phyloP scores from a whole-genome alignment of 2,329 filamentous ascomycete species.

The Madurella fahalii region DNA sequence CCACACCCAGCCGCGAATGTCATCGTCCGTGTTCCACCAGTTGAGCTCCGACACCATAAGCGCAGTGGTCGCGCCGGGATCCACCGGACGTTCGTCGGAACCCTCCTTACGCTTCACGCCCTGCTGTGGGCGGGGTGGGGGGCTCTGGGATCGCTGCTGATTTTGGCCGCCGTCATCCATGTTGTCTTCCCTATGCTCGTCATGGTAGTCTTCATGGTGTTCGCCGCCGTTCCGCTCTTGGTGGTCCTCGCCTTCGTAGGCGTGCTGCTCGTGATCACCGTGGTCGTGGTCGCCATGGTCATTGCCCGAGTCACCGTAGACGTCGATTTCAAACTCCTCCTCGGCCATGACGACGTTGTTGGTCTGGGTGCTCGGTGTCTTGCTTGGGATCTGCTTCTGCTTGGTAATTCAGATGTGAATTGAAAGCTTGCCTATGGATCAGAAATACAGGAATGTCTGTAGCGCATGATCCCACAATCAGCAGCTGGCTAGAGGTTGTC shows the following conservation, averaged over 20 bases:
- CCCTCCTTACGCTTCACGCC: constrained; percentile 59
- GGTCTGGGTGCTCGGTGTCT: neutral
- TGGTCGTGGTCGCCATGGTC: constrained; percentile 43
- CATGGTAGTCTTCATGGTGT: constrained; percentile 39
- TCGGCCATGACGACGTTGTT: constrained; percentile 54
- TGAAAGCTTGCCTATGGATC: constrained; percentile 29
- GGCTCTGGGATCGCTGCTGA: constrained; percentile 31
- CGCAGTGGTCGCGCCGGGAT: constrained; percentile 61
- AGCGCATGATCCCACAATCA: constrained; percentile 32
- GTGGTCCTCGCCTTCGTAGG: constrained; percentile 21
- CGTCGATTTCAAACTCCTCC: constrained; percentile 69
- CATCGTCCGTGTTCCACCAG: constrained; percentile 97
- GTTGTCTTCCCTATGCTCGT: constrained; percentile 29
- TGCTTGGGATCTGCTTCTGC: constrained; percentile 7
- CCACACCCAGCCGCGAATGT: constrained; percentile 81
- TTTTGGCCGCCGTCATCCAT: constrained; percentile 32
- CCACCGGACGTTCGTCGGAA: constrained; percentile 55
- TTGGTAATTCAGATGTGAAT: constrained; percentile 26
- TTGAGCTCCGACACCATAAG: constrained; percentile 84
- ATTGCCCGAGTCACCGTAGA: constrained; percentile 59
- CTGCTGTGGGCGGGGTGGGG: constrained; percentile 41
- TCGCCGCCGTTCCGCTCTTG: constrained; percentile 25
- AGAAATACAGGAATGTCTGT: constrained; percentile 40
- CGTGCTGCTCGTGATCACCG: constrained; percentile 35
- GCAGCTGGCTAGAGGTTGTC: constrained; percentile 32